Conservation (phyloP, 108 stramenopile species). For the Parietichytrium sp. region DNA sequence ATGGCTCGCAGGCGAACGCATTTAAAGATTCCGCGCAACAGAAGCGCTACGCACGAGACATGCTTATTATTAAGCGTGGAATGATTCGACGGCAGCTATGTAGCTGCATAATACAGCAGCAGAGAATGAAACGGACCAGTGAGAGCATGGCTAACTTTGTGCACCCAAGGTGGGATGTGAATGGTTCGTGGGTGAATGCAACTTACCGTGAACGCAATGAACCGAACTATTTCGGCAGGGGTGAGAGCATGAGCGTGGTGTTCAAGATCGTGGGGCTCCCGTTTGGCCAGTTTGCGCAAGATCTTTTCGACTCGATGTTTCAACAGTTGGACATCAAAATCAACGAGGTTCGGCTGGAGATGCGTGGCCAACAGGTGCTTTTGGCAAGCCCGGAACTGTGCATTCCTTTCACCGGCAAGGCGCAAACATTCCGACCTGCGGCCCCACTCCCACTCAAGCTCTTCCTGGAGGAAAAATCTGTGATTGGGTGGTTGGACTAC, state of each 20-base stretch:
- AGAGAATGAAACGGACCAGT: not conserved
- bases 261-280: not conserved
- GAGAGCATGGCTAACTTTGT: not conserved
- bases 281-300: not conserved
- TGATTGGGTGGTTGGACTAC: not conserved
- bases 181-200: not conserved
- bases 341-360: not conserved
- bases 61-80: not conserved
- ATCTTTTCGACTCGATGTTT: not conserved
- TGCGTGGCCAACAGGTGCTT: not conserved
- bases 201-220: not conserved
- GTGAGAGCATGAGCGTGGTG: not conserved
- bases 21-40: not conserved
- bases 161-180: not conserved
- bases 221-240: not conserved
- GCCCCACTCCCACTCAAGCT: not conserved
- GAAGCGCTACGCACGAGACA: not conserved
- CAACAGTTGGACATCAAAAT: not conserved
- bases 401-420: not conserved
- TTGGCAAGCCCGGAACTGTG: not conserved
- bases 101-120: not conserved
- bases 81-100: constrained; percentile 1
- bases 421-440: not conserved
- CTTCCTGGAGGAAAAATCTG: not conserved
- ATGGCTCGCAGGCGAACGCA: not conserved